A percentile compares a stretch with the other conserved stretches of the same genome.
These are phyloP conservation scores for Marasmius fiardii DNA, from an alignment of 1,284 basidiomycete species.

Conservation along the genomic window DNA sequence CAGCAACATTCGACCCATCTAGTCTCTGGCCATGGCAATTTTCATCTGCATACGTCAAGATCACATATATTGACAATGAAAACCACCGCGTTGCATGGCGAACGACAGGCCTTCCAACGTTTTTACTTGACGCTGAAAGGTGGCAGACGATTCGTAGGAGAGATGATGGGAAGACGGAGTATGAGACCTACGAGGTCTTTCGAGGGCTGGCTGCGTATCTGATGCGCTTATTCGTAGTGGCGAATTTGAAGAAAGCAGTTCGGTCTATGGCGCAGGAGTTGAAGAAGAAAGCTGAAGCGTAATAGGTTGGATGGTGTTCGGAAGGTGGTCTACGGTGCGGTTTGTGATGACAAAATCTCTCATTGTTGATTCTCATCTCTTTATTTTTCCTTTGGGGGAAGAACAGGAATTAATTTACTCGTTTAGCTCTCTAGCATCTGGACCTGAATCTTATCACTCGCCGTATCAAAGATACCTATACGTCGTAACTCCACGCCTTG, in stretches of 20 bases:
- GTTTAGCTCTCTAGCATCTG: too few species aligned
- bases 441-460: too few species aligned
- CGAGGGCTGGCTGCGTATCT: conserved; percentile 52
- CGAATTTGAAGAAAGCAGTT: conserved; percentile 44
- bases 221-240: conserved; percentile 42
- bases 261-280: conserved; percentile 55
- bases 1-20: conserved; percentile 46
- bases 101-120: conserved; percentile 36
- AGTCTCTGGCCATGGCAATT: conserved; percentile 22
- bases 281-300: conserved; percentile 48
- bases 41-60: conserved; percentile 34
- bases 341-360: not conserved
- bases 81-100: conserved; percentile 59
- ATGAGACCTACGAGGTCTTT: conserved; percentile 66
- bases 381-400: too few species aligned
- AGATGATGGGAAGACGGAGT: conserved; percentile 52
- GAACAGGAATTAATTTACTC: too few species aligned
- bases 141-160: conserved; percentile 61
- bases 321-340: not conserved
- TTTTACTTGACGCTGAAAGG: conserved; percentile 50
- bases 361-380: too few species aligned
- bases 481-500: too few species aligned
- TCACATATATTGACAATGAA: conserved; percentile 47
- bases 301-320: not conserved
- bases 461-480: too few species aligned